Base-by-base conservation (phyloP, 768 basidiomycete genomes). In the Kwoniella botswanensis region DNA sequence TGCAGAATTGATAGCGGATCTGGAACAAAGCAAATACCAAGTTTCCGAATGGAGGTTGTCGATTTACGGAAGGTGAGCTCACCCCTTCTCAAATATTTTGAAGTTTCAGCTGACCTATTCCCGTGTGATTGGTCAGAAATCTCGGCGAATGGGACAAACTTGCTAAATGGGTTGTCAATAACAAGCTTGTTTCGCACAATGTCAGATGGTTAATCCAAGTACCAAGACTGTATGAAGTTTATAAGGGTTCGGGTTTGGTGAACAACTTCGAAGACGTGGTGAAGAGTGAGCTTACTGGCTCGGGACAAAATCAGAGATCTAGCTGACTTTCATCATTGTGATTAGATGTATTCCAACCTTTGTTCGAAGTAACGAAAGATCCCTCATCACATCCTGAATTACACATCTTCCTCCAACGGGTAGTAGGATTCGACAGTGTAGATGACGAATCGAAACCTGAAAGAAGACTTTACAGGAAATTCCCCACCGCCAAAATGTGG, bases 11-110 rank as follows among this genome's bases (percentile, higher is more conserved):
- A 98, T 98, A 89, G 91, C 87, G n/a, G 97, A 99, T 89, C 84
- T 98, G 41, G 94, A 98, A 82, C 94, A 97, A 82, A 94, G 92
- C 86, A 99, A 99, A 84, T 99, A 99, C 79, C 97, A 98, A 91
- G 94, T 95, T 75, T 94, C 92, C 72, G 97, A 99, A 85, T 99
- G 97, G 93, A 89, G 97, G 4, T 88, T 98, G 67, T 96, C 93
- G 73, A 92, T 99, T 72, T 99, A 98, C 75, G 97, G 95, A 2
- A 89, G 93, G 82, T 82, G 11, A 70, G 82, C 67, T 11, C 0
- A 21, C 26, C 42, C 3, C 24, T 26, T 3, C 3, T 26, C 24
- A 3, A 11, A 56, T 62, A 18, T 46, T 53, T 29, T 18, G 18
- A 13, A 50, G 42, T 10, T n/a, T 12, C 29, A 35, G 22, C 55